These are phyloP conservation scores for Cymbomonas tetramitiformis DNA, from an alignment of 139 green algal species.

Conservation along the genomic window DNA sequence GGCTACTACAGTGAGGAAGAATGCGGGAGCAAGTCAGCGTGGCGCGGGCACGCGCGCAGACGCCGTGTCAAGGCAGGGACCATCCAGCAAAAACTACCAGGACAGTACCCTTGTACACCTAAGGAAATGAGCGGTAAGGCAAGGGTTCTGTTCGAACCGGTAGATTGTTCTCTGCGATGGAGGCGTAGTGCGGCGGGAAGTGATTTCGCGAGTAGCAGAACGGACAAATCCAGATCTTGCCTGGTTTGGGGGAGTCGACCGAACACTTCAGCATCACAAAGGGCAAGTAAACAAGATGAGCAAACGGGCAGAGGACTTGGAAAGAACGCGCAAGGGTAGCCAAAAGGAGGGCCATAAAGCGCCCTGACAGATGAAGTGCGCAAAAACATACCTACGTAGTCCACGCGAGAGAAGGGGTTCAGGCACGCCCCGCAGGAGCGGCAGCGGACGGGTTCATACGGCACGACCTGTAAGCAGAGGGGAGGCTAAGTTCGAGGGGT, in stretches of 20 bases:
- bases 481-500: background rate
- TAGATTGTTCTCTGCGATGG: constrained; percentile 36
- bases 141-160: constrained; percentile 41
- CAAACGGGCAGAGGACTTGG: too few relatives aligned
- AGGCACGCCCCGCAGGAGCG: constrained; percentile 34
- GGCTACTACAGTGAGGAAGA: background rate
- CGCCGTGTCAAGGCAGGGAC: background rate
- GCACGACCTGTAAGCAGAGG: constrained; percentile 18
- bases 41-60: background rate
- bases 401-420: constrained; percentile 42
- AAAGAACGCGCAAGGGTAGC: too few relatives aligned
- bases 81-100: background rate
- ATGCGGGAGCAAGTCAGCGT: background rate
- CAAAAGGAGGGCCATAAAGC: too few relatives aligned
- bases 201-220: constrained; percentile 40
- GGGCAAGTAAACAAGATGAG: too few relatives aligned
- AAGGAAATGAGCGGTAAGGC: too few relatives aligned
- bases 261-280: too few relatives aligned
- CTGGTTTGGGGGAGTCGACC: constrained; percentile 15
- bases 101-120: too few relatives aligned
- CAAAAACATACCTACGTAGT: too few relatives aligned
- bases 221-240: constrained; percentile 38
- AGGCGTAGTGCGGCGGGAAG: constrained; percentile 38
- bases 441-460: constrained; percentile 34
- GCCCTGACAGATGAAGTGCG: too few relatives aligned